These are phyloP conservation scores for Talaromyces sp. DNA, from an alignment of 2,329 filamentous ascomycete genomes.

Conservation along the genomic window DNA sequence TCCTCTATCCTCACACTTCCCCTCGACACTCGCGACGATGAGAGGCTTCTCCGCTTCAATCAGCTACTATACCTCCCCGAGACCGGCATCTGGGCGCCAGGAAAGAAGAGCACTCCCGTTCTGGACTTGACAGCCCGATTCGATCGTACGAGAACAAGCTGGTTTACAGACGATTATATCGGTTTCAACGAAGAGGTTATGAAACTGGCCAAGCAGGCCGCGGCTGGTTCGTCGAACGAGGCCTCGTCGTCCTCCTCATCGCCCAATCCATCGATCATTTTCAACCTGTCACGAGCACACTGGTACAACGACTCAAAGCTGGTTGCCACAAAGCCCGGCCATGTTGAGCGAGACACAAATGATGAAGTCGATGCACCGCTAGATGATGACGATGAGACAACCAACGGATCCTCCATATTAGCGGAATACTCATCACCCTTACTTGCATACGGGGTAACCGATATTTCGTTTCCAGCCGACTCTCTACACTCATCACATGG, in stretches of 20 bases:
- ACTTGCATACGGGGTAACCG: conserved; percentile 6
- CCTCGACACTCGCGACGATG: conserved; percentile 8
- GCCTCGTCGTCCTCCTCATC: not conserved
- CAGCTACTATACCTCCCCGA: conserved; percentile 11
- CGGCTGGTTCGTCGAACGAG: not conserved
- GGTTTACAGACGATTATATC: conserved; percentile 10
- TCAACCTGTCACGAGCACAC: conserved; percentile 9
- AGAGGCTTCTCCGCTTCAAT: conserved; percentile 4
- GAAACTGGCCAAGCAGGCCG: conserved; percentile 2
- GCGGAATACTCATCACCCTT: conserved; percentile 8
- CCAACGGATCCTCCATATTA: not conserved
- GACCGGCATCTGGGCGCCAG: conserved; percentile 9
- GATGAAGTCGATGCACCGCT: not conserved
- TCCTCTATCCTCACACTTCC: conserved; percentile 7
- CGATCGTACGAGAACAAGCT: conserved; percentile 3
- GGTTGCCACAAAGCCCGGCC: conserved; percentile 3
- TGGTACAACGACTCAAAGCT: conserved; percentile 12
- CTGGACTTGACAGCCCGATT: conserved; percentile 8
- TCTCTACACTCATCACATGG: conserved; percentile 9
- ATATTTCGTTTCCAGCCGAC: conserved; percentile 6
- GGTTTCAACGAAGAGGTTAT: conserved; percentile 8
- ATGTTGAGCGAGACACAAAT: not conserved
- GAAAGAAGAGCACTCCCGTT: conserved; percentile 9
- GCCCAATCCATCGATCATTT: conserved; percentile 3
- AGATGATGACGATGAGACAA: not conserved